Base-by-base conservation (phyloP, 169 alveolate genomes). In the Eimeria acervulina region DNA sequence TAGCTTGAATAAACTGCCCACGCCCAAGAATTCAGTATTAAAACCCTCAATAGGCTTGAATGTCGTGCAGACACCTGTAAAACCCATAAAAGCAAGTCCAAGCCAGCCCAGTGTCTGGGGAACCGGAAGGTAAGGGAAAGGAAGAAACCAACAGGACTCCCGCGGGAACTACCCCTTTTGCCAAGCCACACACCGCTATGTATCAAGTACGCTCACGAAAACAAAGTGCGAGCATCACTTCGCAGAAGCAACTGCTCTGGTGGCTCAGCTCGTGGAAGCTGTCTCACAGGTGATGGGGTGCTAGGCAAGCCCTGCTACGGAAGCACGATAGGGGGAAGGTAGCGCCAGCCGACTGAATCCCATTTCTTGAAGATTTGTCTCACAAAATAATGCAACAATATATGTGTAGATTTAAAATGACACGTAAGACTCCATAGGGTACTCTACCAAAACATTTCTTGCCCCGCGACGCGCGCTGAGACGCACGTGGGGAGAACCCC, bases 391-490 rank as follows among this genome's bases (percentile, higher is more conserved):
- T 36, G 51, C 52, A 1, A 21, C 47, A 36, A 33, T 36, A 0
- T 15, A 72, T 72, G 17, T 36, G 0, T 6, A 12, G 31, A 38
- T 36, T 36, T 36, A 17, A 36, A 72, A 28, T 2, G 26, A 15
- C 36, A 19, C 17, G 21, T 10, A 28, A 36, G n/a, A 72, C 23
- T 17, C n/a, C 1, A 2, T 72, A 36, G 0, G 51, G 31, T 1
- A 1, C 19, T 3, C 28, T 36, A 72, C 19, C 83, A 8, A 36
- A 19, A 10, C 15, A 36, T 36, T 19, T 36, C n/a, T 31, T 72
- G 83, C 83, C 19, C n/a, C 31, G 31, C 83, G 83, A 19, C 83
- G 42, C n/a, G 31, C 13, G 51, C 83, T 23, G 83, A 33, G 83
- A 72, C 83, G 83, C 83, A 36, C 8, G 6, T 66, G 23, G 0